Evolutionary conservation across 352 stramenopile species (phyloP), one percentile per base, ranked within the genome.

Genomic region (Globisporangium abappressorium): DNA sequence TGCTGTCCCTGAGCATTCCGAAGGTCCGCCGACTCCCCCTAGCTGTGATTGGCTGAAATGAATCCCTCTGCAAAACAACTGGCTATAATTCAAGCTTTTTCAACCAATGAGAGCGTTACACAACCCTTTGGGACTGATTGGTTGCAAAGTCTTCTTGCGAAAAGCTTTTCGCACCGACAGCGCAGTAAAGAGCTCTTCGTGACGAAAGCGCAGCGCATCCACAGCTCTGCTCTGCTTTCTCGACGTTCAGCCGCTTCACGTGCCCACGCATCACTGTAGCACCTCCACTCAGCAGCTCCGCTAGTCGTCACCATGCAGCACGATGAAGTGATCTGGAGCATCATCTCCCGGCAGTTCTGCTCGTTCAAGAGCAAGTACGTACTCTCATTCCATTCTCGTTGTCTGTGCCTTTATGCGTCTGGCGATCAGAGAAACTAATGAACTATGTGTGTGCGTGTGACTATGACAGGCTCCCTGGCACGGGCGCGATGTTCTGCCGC

Each of bases 281-380:
- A 30, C 5, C 20, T 2, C 14, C 55, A 14, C 28, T 22, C n/a
- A 30, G 6, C 22, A 60, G 28, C 55, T 60, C 14, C 28, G 8
- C 55, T 24, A 22, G 24, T 5, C 22, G 36, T 51, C 64, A 84
- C 70, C 61, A 98, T 98, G 92, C 90, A 98, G 80, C 89, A 98
- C 76, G 98, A 99, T 80, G 97, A 99, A 86, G 90, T 99, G 56
- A 99, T 99, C 74, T 99, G 98, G 98, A 79, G 97, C 70, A 90
- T 99, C 62, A 98, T 99, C 77, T 99, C 98, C 71, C 92, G 99
- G 77, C 89, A 98, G 78, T 99, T 99, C 77, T 99, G 98, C 87
- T 99, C 96, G 51, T 99, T 98, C 85, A 99, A 99, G 90, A 97
- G 87, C 71, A 99, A 97, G 81, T 91, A 85, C 57, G 74, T 77